A percentile compares a stretch with the other conserved stretches of the same genome.
phyloP scores from a whole-genome alignment of 495 filamentous ascomycete genomes.

The Penicillium psychrofluorescens region DNA sequence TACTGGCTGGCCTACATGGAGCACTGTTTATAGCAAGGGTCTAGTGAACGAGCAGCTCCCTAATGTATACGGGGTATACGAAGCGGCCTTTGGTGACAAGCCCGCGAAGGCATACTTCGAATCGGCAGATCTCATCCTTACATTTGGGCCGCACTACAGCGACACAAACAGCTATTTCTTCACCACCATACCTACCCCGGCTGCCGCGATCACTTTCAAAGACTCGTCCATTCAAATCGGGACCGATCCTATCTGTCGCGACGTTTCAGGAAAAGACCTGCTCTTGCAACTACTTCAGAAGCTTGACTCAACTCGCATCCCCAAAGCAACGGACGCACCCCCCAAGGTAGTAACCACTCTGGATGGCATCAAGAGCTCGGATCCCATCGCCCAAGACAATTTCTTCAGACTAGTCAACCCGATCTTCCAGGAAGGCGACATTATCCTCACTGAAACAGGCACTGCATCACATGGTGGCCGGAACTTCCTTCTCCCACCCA shows the following conservation, averaged over 20 bases:
- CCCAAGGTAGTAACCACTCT: slow-evolving; percentile 5
- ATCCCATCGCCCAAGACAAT: slow-evolving; percentile 19
- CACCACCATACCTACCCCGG: slow-evolving; percentile 18
- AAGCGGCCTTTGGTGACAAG: slow-evolving; percentile 16
- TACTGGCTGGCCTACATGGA: slow-evolving; percentile 27
- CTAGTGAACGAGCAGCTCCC: slow-evolving; percentile 27
- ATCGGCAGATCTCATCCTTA: slow-evolving; percentile 24
- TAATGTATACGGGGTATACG: slow-evolving; percentile 31
- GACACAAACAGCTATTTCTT: slow-evolving; percentile 31
- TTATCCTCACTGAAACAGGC: slow-evolving; percentile 36
- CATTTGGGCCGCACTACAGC: slow-evolving; percentile 26
- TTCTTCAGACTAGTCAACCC: slow-evolving; percentile 24
- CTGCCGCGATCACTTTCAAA: slow-evolving; percentile 20
- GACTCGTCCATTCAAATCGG: slow-evolving; percentile 22
- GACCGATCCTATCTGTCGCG: slow-evolving; percentile 13
- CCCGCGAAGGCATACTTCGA: slow-evolving; percentile 19
- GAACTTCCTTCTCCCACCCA: slow-evolving; percentile 19
- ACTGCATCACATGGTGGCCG: slow-evolving; percentile 28
- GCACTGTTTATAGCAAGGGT: slow-evolving; percentile 28
- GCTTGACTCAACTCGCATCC: slow-evolving; percentile 12
- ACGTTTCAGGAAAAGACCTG: slow-evolving; percentile 12
- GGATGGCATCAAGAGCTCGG: slow-evolving; percentile 8
- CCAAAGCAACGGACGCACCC: slow-evolving; percentile 7
- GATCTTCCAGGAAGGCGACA: slow-evolving; percentile 27
- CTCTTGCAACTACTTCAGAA: slow-evolving; percentile 11